Conservation (phyloP, 2,329 filamentous ascomycete genomes). For the Colletotrichum lupini region DNA sequence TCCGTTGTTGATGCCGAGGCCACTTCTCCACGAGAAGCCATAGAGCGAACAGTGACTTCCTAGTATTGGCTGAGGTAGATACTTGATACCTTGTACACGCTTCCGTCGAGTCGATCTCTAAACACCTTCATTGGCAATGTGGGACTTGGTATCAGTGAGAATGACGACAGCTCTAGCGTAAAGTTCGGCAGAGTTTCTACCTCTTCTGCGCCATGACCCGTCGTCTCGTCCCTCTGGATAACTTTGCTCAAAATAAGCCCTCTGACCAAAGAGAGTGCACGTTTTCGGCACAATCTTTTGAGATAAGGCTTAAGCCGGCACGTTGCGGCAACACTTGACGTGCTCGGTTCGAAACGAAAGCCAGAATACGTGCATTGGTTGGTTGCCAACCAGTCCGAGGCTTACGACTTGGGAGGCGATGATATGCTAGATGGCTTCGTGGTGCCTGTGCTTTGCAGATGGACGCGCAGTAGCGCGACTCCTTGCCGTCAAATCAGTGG, state of each 20-base stretch:
- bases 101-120: background rate
- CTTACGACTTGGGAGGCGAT: slow-evolving; percentile 3
- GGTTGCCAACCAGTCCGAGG: background rate
- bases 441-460: slow-evolving; percentile 21
- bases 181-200: slow-evolving; percentile 28
- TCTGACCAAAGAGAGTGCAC: background rate
- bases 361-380: background rate
- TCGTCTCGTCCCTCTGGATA: slow-evolving; percentile 22
- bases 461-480: slow-evolving; percentile 13
- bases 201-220: slow-evolving; percentile 14
- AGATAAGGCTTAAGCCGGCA: slow-evolving; percentile 10
- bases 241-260: slow-evolving; percentile 23
- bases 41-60: background rate
- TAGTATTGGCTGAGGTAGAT: background rate
- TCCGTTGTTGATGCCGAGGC: background rate
- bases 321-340: background rate
- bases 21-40: background rate
- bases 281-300: background rate
- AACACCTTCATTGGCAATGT: background rate
- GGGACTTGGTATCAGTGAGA: background rate
- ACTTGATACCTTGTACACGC: background rate
- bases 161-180: background rate
- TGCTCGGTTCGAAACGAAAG: background rate
- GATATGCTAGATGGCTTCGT: slow-evolving; percentile 4
- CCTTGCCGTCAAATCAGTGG: slow-evolving; percentile 9